Evolutionary conservation across 495 filamentous ascomycete genomes (phyloP).

Genomic region (Chaetomium tenue): DNA sequence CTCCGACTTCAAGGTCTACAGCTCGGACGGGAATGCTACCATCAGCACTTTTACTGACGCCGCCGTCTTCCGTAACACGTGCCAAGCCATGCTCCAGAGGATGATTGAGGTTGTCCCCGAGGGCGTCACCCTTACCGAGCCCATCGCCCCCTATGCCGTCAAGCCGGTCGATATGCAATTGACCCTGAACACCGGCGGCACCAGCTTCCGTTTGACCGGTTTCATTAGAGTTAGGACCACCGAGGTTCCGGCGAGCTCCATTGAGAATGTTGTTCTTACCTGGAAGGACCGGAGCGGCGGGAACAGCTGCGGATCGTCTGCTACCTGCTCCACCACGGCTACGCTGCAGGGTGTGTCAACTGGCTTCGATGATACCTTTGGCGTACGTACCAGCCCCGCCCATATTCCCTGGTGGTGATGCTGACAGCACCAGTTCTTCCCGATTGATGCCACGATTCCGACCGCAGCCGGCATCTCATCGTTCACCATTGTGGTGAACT

Average conservation of each 20-base stretch:
- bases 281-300: conserved; percentile 96
- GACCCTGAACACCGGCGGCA: conserved; percentile 40
- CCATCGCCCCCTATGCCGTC: conserved; percentile 57
- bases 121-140: conserved; percentile 49
- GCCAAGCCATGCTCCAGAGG: conserved; percentile 53
- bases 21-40: conserved; percentile 55
- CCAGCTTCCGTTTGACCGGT: conserved; percentile 41
- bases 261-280: conserved; percentile 58
- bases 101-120: conserved; percentile 62
- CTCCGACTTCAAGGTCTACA: conserved; percentile 59
- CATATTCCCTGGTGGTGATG: background rate
- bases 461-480: conserved; percentile 47
- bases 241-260: conserved; percentile 31
- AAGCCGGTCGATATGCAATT: conserved; percentile 57
- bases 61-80: conserved; percentile 46
- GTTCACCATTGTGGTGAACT: conserved; percentile 44
- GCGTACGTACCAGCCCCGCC: conserved; percentile 35
- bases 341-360: conserved; percentile 47
- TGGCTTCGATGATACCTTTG: conserved; percentile 61
- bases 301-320: conserved; percentile 60
- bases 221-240: conserved; percentile 48
- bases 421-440: conserved; percentile 41
- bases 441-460: conserved; percentile 40
- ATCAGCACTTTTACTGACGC: conserved; percentile 49
- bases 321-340: conserved; percentile 45